Percentiles rank a stretch among this genome's conserved stretches.
phyloP scores from a whole-genome alignment of 306 rosid genomes.

The Rosa chinensis region DNA sequence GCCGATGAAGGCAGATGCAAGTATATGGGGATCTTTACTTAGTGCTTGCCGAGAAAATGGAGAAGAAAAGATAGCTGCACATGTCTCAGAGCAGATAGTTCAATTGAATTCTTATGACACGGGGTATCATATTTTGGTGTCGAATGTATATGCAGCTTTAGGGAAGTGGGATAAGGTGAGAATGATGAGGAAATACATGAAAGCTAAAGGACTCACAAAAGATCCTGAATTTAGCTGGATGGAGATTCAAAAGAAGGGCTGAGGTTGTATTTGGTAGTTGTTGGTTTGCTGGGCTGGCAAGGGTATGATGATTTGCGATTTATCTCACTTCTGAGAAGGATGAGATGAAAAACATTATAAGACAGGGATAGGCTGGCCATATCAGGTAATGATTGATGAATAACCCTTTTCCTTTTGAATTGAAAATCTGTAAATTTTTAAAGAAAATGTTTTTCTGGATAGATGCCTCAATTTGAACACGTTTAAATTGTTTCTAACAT shows the following conservation, averaged over 20 bases:
- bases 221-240: slow-evolving; percentile 70
- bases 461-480: background rate
- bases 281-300: slow-evolving; percentile 20
- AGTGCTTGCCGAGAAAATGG: slow-evolving; percentile 66
- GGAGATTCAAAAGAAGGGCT: slow-evolving; percentile 37
- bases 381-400: slow-evolving; percentile 20
- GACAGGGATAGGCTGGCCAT: slow-evolving; percentile 28
- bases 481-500: background rate
- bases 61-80: slow-evolving; percentile 46
- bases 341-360: slow-evolving; percentile 24
- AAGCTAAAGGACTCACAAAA: slow-evolving; percentile 51
- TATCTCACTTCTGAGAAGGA: slow-evolving; percentile 21
- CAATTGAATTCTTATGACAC: slow-evolving; percentile 31
- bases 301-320: slow-evolving; percentile 29
- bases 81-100: slow-evolving; percentile 39
- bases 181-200: slow-evolving; percentile 44
- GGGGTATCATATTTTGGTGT: slow-evolving; percentile 51
- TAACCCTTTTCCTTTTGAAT: background rate
- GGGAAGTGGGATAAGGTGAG: slow-evolving; percentile 74
- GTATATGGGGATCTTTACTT: slow-evolving; percentile 59
- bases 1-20: slow-evolving; percentile 49
- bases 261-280: slow-evolving; percentile 23
- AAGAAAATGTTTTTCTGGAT: background rate
- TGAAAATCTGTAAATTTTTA: background rate
- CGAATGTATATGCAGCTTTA: slow-evolving; percentile 56